Conservation (phyloP, 257 asterid species). For the Lavandula angustifolia region DNA sequence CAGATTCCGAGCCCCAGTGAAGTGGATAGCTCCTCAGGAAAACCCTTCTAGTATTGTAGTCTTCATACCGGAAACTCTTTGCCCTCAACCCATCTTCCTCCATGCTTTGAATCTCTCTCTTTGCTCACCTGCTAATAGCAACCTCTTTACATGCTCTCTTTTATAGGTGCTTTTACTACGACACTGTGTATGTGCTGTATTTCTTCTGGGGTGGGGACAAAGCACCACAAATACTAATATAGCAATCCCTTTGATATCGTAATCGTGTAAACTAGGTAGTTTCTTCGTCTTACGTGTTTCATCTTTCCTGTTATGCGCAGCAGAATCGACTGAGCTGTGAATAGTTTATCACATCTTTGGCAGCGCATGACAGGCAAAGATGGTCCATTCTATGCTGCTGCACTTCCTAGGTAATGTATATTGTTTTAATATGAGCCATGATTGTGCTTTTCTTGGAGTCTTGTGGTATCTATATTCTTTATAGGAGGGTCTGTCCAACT, state of each 20-base stretch:
- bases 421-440: slow-evolving; percentile 12
- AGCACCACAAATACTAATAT: slow-evolving; percentile 17
- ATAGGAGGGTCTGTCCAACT: slow-evolving; percentile 13
- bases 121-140: slow-evolving; percentile 2
- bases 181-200: slow-evolving; percentile 30
- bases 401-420: slow-evolving; percentile 29
- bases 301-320: slow-evolving; percentile 24
- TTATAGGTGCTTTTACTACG: slow-evolving; percentile 31
- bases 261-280: slow-evolving; percentile 30
- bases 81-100: slow-evolving; percentile 56
- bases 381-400: slow-evolving; percentile 31
- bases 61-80: slow-evolving; percentile 66
- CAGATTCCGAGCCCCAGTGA: slow-evolving; percentile 53
- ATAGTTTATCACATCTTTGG: slow-evolving; percentile 17
- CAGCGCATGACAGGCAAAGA: slow-evolving; percentile 32
- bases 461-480: not conserved
- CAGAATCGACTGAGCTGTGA: slow-evolving; percentile 25
- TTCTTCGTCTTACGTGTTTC: slow-evolving; percentile 24
- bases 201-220: slow-evolving; percentile 32
- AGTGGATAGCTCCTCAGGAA: slow-evolving; percentile 89
- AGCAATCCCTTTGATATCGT: not conserved
- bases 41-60: slow-evolving; percentile 68
- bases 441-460: slow-evolving; percentile 19
- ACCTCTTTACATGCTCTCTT: slow-evolving; percentile 17
- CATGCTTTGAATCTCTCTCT: slow-evolving; percentile 26